Evolutionary conservation across 169 alveolate genomes (phyloP).

Genomic region (Cyclospora cayetanensis): DNA sequence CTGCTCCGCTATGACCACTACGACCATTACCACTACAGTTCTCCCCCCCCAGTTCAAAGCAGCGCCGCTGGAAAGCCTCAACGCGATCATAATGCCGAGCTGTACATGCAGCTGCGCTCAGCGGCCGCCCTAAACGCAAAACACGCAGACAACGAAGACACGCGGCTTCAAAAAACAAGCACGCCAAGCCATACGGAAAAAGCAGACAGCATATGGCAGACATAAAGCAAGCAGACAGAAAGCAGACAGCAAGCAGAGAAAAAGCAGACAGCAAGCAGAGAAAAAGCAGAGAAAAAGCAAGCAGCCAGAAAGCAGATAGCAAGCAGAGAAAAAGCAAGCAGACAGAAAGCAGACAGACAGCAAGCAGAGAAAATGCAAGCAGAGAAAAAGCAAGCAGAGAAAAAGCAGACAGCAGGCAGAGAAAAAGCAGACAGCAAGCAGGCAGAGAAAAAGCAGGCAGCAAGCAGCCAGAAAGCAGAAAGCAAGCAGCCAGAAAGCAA

Average conservation of each 20-base stretch:
- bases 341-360: background rate
- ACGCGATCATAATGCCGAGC: constrained; percentile 41
- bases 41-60: constrained; percentile 5
- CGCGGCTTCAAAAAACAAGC: background rate
- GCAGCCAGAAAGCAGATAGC: background rate
- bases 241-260: no score
- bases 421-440: background rate
- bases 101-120: background rate
- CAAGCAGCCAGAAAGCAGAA: background rate
- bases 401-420: background rate
- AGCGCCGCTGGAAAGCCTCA: constrained; percentile 32
- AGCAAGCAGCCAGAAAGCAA: background rate
- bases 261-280: background rate
- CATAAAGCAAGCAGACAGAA: background rate
- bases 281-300: background rate
- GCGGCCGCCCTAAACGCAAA: constrained; percentile 9
- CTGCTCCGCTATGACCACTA: no score
- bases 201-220: background rate
- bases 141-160: background rate
- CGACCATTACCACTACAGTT: no score
- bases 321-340: background rate
- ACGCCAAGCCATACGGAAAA: background rate
- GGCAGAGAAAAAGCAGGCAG: background rate
- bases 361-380: background rate
- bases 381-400: background rate